Evolutionary conservation across 1,139 yeast genomes (phyloP).

Genomic region (Diutina siamensis): DNA sequence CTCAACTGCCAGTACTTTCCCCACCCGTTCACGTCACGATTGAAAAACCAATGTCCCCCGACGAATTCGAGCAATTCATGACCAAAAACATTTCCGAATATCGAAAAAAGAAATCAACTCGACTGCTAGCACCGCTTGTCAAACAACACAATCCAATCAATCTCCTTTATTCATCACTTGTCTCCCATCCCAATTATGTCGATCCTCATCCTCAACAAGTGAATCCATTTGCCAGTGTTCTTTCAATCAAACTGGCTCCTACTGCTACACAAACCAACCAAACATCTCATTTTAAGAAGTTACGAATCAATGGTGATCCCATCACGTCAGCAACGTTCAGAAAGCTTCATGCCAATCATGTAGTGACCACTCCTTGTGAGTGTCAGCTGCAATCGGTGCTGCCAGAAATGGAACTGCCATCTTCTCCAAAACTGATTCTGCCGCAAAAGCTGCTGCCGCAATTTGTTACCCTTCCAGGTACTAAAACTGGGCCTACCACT

Average conservation of each 20-base stretch:
- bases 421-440: background rate
- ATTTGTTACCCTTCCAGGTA: no score
- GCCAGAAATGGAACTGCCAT: constrained; percentile 6
- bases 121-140: background rate
- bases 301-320: constrained; percentile 13
- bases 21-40: background rate
- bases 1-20: background rate
- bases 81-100: background rate
- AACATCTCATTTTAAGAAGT: constrained; percentile 31
- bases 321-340: background rate
- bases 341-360: background rate
- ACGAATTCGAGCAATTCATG: constrained; percentile 2
- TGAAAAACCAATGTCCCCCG: background rate
- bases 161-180: constrained; percentile 8
- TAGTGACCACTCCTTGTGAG: constrained; percentile 7
- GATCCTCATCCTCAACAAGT: background rate
- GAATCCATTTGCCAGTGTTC: constrained; percentile 1
- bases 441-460: background rate
- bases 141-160: constrained; percentile 8
- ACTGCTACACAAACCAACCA: constrained; percentile 27
- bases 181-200: constrained; percentile 6
- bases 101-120: background rate
- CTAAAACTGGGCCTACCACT: no score
- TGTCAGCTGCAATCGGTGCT: constrained; percentile 7
- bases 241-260: constrained; percentile 23